Evolutionary conservation across 2,329 filamentous ascomycete species (phyloP).

Genomic region (Fusarium fracticaudum): DNA sequence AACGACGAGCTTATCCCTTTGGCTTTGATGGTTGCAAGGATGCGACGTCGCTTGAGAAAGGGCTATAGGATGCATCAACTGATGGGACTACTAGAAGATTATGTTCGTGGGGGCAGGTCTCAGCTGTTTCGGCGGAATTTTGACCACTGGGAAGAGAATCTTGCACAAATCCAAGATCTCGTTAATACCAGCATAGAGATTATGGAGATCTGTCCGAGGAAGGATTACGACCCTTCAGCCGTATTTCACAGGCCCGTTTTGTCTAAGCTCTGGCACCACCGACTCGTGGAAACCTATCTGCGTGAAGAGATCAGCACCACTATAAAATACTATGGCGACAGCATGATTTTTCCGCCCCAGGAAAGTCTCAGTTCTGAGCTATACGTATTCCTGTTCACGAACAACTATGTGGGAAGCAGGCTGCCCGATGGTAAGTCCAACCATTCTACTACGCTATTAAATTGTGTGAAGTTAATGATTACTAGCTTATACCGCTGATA

Average conservation of each 20-base stretch:
- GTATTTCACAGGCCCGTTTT: neutral
- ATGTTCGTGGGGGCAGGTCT: neutral
- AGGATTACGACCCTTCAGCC: fast-evolving
- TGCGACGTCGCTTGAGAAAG: neutral
- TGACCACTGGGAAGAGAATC: neutral
- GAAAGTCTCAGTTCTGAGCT: neutral
- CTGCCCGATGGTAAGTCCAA: neutral
- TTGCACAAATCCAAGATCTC: neutral
- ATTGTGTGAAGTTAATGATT: fast-evolving
- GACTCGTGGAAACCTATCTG: neutral
- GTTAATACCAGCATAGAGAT: neutral
- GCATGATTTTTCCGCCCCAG: fast-evolving
- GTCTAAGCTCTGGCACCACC: neutral
- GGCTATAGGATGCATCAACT: fast-evolving
- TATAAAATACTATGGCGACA: fast-evolving
- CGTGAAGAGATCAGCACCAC: neutral
- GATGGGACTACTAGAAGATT: neutral
- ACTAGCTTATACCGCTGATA: fast-evolving
- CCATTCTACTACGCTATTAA: neutral
- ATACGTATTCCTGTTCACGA: neutral
- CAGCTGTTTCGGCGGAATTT: neutral
- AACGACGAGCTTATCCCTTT: neutral
- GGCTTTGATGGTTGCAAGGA: neutral
- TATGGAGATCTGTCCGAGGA: neutral
- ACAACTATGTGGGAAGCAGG: neutral